A percentile compares a stretch with the other conserved stretches of the same genome.
These are phyloP conservation scores for Trichophyton benhamiae DNA, from an alignment of 2,329 filamentous ascomycete genomes.

Conservation along the genomic window DNA sequence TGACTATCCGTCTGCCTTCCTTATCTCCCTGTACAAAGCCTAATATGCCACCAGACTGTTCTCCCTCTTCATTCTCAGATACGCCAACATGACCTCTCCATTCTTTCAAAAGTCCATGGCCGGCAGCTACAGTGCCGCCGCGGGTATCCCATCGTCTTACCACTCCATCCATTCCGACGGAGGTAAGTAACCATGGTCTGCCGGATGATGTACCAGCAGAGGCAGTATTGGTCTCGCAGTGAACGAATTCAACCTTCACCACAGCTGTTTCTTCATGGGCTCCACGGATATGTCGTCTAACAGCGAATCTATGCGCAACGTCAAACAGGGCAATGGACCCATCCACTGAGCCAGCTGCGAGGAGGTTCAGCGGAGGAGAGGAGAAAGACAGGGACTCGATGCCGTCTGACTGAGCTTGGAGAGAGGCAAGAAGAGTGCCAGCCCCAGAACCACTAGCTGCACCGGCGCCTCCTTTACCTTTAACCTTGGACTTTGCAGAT, in stretches of 20 bases:
- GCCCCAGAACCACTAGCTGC: constrained; percentile 44
- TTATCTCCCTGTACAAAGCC: constrained; percentile 74
- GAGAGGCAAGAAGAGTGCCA: constrained; percentile 65
- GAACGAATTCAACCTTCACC: constrained; percentile 82
- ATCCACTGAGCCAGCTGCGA: constrained; percentile 53
- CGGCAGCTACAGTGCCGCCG: constrained; percentile 53
- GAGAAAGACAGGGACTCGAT: constrained; percentile 64
- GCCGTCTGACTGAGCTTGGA: constrained; percentile 66
- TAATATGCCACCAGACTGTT: constrained; percentile 71
- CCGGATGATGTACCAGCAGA: constrained; percentile 23
- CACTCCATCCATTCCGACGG: constrained; percentile 83
- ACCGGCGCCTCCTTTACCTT: constrained; percentile 33
- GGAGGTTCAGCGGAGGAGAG: constrained; percentile 46
- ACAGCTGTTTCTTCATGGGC: constrained; percentile 83
- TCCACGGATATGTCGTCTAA: constrained; percentile 67
- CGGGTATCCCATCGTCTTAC: constrained; percentile 76
- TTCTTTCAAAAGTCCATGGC: constrained; percentile 63
- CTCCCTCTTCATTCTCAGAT: constrained; percentile 46
- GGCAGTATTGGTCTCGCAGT: constrained; percentile 15
- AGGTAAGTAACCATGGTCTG: constrained; percentile 61
- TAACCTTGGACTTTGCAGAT: constrained; percentile 40
- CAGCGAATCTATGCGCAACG: constrained; percentile 69
- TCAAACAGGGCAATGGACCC: constrained; percentile 74
- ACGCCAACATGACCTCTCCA: constrained; percentile 65
- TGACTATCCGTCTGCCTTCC: constrained; percentile 60